Evolutionary conservation across 2,329 filamentous ascomycete species (phyloP), one percentile per base, ranked within the genome.

Genomic region (Coniochaeta sp.): DNA sequence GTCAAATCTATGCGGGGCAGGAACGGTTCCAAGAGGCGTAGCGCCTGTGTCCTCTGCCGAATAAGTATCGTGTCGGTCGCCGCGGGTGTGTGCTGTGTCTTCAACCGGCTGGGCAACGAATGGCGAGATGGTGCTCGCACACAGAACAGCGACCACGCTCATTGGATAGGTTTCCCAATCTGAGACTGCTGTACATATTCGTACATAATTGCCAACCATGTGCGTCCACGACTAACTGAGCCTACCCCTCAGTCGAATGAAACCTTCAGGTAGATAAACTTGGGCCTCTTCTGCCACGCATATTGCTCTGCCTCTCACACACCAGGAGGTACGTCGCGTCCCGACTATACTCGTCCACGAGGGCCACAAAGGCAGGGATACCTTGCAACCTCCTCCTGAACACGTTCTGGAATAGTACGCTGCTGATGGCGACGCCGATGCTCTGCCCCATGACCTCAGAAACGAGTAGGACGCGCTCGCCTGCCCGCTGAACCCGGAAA

Each of bases 381-480:
- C 64, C 69, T 13, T 70, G 57, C 42, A 86, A 64, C 54, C 78
- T 75, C 42, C 65, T 66, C 51, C 68, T 70, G 66, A 85, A 78
- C 52, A 75, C 72, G 57, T 87, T 89, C 65, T 89, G 83, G 67
- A 89, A 88, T 50, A 86, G 75, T 28, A 85, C 82, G 3, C 85
- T 84, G 1, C 82, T 80, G 50, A 87, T 73, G 2, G 85, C 83
- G 3, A 88, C 80, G 22, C 85, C 85, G 8, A 87, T 67, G 0
- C 79, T 74, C 61, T 87, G 82, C 0, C 85, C 85, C 20, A 75
- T 2, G 78, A 75, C 13, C 83, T 78, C 59, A 83, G 76, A 69
- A 89, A 88, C 50, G 77, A 78, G 66, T 83, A 86, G 70, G 88
- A 79, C 12, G 79, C 82, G 1, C 81, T 77, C 35, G 83, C 77